Percentiles rank a stretch among this genome's conserved stretches.
These are phyloP conservation scores for Calonectria honghensis DNA, from an alignment of 2,329 filamentous ascomycete species.

Conservation along the genomic window DNA sequence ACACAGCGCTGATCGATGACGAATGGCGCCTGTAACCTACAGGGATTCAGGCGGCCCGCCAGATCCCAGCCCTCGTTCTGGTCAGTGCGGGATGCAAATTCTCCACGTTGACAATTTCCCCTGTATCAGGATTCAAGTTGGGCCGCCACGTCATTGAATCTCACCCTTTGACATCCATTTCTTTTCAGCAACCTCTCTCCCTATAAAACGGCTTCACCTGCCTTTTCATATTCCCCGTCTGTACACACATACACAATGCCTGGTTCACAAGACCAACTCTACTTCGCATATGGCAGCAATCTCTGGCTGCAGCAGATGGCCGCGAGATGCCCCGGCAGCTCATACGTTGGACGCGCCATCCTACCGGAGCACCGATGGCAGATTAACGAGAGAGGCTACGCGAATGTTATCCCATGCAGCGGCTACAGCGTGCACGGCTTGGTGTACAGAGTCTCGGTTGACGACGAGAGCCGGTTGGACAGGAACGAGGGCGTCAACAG, in stretches of 20 bases:
- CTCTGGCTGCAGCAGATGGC: conserved; percentile 36
- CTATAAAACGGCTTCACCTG: not conserved
- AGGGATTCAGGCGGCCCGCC: conserved; percentile 11
- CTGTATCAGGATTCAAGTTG: not conserved
- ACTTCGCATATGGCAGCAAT: conserved; percentile 39
- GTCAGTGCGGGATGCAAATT: conserved; percentile 26
- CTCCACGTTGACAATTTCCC: conserved; percentile 19
- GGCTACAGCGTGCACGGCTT: conserved; percentile 22
- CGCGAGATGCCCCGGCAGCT: conserved; percentile 29
- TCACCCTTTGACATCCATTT: not conserved
- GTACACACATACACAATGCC: not conserved
- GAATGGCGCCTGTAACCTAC: conserved; percentile 7
- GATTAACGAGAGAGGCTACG: conserved; percentile 35
- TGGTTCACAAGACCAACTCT: conserved; percentile 15
- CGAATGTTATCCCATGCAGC: conserved; percentile 33
- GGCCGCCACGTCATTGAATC: conserved; percentile 11
- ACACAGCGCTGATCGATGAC: conserved; percentile 17
- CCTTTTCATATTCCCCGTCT: not conserved
- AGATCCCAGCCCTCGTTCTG: not conserved
- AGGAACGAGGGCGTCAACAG: conserved; percentile 9
- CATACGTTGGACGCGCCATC: conserved; percentile 28
- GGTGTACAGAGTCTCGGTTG: not conserved
- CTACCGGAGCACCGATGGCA: conserved; percentile 26
- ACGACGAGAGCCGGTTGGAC: conserved; percentile 6
- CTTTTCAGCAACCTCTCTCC: not conserved